Conservation (phyloP, 371 early-diverging fungal genomes). For the Mucor velutinosus region DNA sequence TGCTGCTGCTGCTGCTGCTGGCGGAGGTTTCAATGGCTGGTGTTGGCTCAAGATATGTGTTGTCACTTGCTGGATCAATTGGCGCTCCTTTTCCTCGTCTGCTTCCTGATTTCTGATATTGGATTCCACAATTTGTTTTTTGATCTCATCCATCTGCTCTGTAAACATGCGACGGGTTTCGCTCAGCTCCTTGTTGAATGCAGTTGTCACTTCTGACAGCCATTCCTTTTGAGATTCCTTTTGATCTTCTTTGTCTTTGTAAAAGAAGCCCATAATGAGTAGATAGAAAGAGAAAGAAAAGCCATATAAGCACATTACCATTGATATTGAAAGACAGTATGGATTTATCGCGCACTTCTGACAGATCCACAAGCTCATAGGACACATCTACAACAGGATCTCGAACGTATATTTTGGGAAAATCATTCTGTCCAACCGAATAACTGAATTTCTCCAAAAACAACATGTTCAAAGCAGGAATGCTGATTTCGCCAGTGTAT, state of each 20-base stretch:
- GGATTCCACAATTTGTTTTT: slow-evolving; percentile 31
- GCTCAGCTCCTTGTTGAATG: slow-evolving; percentile 39
- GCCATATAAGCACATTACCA: slow-evolving; percentile 38
- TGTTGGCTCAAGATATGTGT: not conserved
- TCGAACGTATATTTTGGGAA: slow-evolving; percentile 70
- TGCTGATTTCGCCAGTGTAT: slow-evolving; percentile 61
- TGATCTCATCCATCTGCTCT: slow-evolving; percentile 41
- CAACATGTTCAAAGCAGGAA: slow-evolving; percentile 64
- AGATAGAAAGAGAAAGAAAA: not conserved
- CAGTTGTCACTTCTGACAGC: slow-evolving; percentile 28
- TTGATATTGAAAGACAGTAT: slow-evolving; percentile 68
- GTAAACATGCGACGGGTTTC: slow-evolving; percentile 32
- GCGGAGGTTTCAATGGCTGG: not conserved
- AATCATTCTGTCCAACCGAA: slow-evolving; percentile 62
- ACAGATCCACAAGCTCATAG: slow-evolving; percentile 71
- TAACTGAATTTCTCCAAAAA: slow-evolving; percentile 70
- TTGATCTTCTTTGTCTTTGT: slow-evolving; percentile 12
- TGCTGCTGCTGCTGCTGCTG: not conserved
- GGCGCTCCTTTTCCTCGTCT: not conserved
- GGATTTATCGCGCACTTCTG: slow-evolving; percentile 63
- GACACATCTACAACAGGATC: slow-evolving; percentile 61
- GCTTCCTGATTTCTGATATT: not conserved
- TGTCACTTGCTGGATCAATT: slow-evolving; percentile 1
- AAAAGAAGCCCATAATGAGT: not conserved
- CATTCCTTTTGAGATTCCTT: slow-evolving; percentile 33